Base-by-base conservation (phyloP, 108 stramenopile genomes). In the Skeletonema menzelii region DNA sequence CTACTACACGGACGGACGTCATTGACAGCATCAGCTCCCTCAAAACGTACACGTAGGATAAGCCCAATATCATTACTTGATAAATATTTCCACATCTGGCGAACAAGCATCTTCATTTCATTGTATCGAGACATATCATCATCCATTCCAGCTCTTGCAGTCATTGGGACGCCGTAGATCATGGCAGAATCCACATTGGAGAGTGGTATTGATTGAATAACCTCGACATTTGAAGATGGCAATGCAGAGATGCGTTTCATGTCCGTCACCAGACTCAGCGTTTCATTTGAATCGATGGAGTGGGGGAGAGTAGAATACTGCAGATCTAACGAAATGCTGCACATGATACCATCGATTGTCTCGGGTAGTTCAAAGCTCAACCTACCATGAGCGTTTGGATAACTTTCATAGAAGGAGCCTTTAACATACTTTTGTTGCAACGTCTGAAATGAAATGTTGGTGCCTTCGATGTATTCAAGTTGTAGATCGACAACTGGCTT, bases 151-250 rank as follows among this genome's bases (percentile, higher is more conserved):
- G 82, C 76, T 11, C 42, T 59, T 17, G 82, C 82, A 31, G 59
- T 56, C 82, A 83, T 79, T 10, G 82, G 73, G 6, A 83, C 73
- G 22, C 82, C 82, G 22, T 75, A 79, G 27, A 83, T 76, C 46
- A 83, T 56, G 19, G 77, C 65, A 0, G 75, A 73, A 59, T 83
- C 77, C 28, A 83, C 73, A 34, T 57, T 72, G 12, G 73, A 35
- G 6, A 79, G 37, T n/a, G 77, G 73, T 14, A 83, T 65, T 26
- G 73, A 64, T 46, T 83, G 82, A 31, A 83, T 22, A 14, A 83
- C 82, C 66, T 83, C 69, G 10, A 83, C 73, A 5, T 63, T 64
- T 22, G 73, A 63, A n/a, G 73, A 56, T 15, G 73, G 20, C 47
- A 79, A 46, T 19, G 64, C 28, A 53, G 76, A 62, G n/a, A 80